Conservation (phyloP, 306 rosid genomes). For the Ziziphus jujuba region DNA sequence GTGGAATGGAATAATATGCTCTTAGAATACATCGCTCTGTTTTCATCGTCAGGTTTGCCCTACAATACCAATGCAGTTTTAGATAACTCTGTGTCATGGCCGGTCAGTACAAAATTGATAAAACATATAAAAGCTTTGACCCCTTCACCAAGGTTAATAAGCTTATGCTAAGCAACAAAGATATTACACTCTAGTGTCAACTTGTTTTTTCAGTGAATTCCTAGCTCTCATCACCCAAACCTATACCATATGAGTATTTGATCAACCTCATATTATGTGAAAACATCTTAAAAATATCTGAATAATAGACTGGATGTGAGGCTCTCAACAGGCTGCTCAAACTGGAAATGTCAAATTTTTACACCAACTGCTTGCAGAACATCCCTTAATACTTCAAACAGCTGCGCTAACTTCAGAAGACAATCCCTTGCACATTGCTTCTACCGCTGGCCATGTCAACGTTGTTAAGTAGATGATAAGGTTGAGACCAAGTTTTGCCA, state of each 20-base stretch:
- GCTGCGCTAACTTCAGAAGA: neutral
- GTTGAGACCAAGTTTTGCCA: conserved; percentile 18
- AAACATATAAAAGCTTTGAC: conserved; percentile 21
- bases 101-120: no score
- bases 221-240: no score
- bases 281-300: neutral
- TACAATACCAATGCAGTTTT: no score
- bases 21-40: no score
- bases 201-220: conserved; percentile 25
- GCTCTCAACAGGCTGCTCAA: neutral
- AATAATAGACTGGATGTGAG: neutral
- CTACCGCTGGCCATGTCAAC: conserved; percentile 4
- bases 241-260: no score
- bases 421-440: no score
- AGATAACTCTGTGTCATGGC: no score
- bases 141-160: conserved; percentile 22
- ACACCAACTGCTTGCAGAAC: no score
- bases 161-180: conserved; percentile 2
- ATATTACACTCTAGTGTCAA: conserved; percentile 19
- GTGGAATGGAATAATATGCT: no score
- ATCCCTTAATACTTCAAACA: neutral
- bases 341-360: neutral
- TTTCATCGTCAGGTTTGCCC: no score
- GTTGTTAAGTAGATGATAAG: conserved; percentile 15
- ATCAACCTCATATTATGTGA: neutral